phyloP scores from a whole-genome alignment of 108 stramenopile species.

The Poteriospumella lacustris region DNA sequence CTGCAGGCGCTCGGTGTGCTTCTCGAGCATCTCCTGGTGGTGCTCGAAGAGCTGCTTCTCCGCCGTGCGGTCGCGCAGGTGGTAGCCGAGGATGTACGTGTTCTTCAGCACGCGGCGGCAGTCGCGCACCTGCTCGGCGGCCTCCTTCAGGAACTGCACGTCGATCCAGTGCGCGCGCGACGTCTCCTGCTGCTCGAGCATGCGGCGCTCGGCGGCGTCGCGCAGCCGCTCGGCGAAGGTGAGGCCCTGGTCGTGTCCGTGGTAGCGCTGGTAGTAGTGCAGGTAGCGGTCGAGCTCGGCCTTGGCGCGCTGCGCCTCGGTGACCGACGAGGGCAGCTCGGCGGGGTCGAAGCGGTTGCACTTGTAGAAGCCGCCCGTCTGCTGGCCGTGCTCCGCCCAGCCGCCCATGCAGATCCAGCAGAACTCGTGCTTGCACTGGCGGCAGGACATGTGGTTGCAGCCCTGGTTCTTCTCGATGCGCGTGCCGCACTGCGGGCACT shows the following conservation, averaged over 20 bases:
- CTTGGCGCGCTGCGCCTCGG: constrained; percentile 71
- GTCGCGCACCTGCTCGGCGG: constrained; percentile 89
- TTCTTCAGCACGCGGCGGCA: constrained; percentile 94
- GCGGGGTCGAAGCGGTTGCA: constrained; percentile 77
- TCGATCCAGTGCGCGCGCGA: constrained; percentile 76
- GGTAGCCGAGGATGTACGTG: constrained; percentile 83
- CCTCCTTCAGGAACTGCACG: constrained; percentile 92
- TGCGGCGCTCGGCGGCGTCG: constrained; percentile 73
- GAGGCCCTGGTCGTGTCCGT: constrained; percentile 82
- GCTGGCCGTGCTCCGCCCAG: constrained; percentile 90
- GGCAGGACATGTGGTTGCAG: constrained; percentile 69
- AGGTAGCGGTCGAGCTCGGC: constrained; percentile 94
- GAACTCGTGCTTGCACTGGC: constrained; percentile 56
- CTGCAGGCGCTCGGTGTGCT: constrained; percentile 84
- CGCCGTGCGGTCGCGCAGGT: constrained; percentile 55
- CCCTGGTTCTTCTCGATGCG: constrained; percentile 69
- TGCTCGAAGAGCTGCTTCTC: constrained; percentile 88
- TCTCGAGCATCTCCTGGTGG: constrained; percentile 96
- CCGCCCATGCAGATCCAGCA: constrained; percentile 66
- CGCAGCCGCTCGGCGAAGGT: constrained; percentile 75
- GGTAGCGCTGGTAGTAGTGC: constrained; percentile 70
- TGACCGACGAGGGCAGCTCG: constrained; percentile 16
- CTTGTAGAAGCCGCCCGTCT: constrained; percentile 97
- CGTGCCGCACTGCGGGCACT: constrained; percentile 61
- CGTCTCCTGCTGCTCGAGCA: constrained; percentile 82